Base-by-base conservation (phyloP, 805 yeast species). In the Sugiyamaella boreocaroliniensis region DNA sequence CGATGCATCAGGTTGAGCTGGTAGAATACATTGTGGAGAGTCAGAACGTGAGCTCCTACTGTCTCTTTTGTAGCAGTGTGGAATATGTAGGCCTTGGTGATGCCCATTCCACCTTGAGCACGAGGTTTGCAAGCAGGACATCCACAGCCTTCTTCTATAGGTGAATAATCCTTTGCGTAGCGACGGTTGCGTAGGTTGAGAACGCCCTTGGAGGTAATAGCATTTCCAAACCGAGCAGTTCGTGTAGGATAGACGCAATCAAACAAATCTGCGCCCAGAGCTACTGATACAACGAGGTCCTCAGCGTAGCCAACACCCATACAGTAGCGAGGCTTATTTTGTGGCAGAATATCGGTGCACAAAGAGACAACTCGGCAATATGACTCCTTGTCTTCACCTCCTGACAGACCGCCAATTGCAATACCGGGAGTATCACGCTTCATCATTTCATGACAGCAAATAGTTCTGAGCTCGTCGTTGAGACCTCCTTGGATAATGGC, bases 241-340 rank as follows among this genome's bases (percentile, higher is more conserved):
- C 77, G 61, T 2, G 76, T 73, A 10, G 77, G 77, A 55, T 71
- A 73, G 4, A 73, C 77, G 50, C 77, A 74, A 54, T 73, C 77
- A 58, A 73, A 73, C 65, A 73, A 61, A 55, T 73, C 77, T 1
- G 76, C 77, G 0, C 77, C 77, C 41, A 73, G 64, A 1, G 77
- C 77, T 5, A 73, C 77, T 1, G 73, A 68, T 7, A 73, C 77
- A 4, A 73, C 72, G 55, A 73, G 60, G 54, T 73, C 77, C 54
- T 73, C 77, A 7, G 77, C 77, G 51, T 74, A 74, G 15, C 77
- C 77, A 4, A 73, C 75, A 14, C 77, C 77, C 77, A 73, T 73
- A 58, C 75, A 71, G 55, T 73, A 73, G 16, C 75, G 64, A 0
- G 77, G 77, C 58, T 73, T 73, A 52, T 63, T 53, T 40, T 66